These are phyloP conservation scores for Euphrasia arctica DNA, from an alignment of 305 asterid species.

Conservation along the genomic window DNA sequence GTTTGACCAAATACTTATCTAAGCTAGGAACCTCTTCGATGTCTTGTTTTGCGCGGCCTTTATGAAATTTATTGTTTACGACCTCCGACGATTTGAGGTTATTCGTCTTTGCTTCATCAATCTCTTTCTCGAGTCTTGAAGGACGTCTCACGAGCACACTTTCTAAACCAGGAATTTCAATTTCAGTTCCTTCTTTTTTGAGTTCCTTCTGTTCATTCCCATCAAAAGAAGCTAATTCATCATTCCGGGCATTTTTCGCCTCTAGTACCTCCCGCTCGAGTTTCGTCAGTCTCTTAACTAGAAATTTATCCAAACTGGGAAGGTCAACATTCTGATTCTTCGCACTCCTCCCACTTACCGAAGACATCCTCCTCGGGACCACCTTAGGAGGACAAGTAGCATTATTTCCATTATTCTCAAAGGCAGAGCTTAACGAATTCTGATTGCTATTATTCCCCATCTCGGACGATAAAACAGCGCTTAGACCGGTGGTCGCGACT, in stretches of 20 bases:
- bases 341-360: conserved; percentile 30
- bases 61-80: conserved; percentile 29
- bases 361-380: conserved; percentile 32
- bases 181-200: background rate
- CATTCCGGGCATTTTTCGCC: conserved; percentile 36
- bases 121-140: conserved; percentile 64
- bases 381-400: conserved; percentile 27
- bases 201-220: background rate
- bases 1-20: conserved; percentile 73
- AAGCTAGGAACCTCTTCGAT: conserved; percentile 57
- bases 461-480: conserved; percentile 73
- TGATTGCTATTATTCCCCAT: conserved; percentile 27
- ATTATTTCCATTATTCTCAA: conserved; percentile 1
- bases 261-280: conserved; percentile 86
- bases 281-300: conserved; percentile 12
- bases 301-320: conserved; percentile 33
- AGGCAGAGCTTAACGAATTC: background rate
- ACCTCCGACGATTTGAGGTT: background rate
- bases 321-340: conserved; percentile 32
- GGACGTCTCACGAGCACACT: conserved; percentile 45
- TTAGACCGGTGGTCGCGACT: conserved; percentile 87
- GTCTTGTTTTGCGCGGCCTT: conserved; percentile 25
- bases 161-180: conserved; percentile 43
- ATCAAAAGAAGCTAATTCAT: background rate
- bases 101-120: conserved; percentile 38